Evolutionary conservation across 805 yeast genomes (phyloP).

Genomic region (Lipomyces starkeyi): DNA sequence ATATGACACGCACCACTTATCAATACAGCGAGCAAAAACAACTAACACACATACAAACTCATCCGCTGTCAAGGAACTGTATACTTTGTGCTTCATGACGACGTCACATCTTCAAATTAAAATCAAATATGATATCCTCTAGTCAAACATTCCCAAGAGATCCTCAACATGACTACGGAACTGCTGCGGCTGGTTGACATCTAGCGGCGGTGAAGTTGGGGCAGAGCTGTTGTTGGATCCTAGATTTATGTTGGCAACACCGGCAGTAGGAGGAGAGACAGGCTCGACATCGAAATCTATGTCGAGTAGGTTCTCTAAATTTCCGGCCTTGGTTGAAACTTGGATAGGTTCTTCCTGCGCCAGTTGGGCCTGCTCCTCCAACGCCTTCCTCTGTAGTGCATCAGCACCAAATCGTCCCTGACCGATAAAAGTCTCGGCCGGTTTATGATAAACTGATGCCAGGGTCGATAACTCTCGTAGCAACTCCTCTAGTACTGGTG

Average conservation of each 20-base stretch:
- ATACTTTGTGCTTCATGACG: not conserved
- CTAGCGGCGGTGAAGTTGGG: conserved; percentile 42
- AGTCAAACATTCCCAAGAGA: conserved; percentile 36
- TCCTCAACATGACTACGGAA: conserved; percentile 38
- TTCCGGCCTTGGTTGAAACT: conserved; percentile 53
- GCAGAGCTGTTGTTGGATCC: conserved; percentile 50
- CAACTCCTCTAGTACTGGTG: conserved; percentile 68
- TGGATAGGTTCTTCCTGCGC: conserved; percentile 72
- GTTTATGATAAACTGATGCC: conserved; percentile 88
- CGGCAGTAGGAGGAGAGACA: conserved; percentile 46
- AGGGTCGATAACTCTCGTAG: conserved; percentile 79
- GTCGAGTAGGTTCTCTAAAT: conserved; percentile 83
- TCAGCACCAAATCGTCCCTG: conserved; percentile 51
- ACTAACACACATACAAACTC: not conserved
- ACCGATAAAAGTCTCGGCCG: conserved; percentile 67
- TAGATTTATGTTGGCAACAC: conserved; percentile 76
- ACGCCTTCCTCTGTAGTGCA: conserved; percentile 54
- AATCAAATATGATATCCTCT: conserved; percentile 6
- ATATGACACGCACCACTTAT: not conserved
- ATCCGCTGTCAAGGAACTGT: not conserved
- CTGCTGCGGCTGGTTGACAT: conserved; percentile 29
- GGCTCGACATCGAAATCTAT: conserved; percentile 69
- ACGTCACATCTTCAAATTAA: not conserved
- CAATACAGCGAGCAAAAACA: not conserved
- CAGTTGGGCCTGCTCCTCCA: conserved; percentile 77